These are phyloP conservation scores for Penicillium sp. DNA, from an alignment of 2,329 filamentous ascomycete genomes.

Conservation along the genomic window DNA sequence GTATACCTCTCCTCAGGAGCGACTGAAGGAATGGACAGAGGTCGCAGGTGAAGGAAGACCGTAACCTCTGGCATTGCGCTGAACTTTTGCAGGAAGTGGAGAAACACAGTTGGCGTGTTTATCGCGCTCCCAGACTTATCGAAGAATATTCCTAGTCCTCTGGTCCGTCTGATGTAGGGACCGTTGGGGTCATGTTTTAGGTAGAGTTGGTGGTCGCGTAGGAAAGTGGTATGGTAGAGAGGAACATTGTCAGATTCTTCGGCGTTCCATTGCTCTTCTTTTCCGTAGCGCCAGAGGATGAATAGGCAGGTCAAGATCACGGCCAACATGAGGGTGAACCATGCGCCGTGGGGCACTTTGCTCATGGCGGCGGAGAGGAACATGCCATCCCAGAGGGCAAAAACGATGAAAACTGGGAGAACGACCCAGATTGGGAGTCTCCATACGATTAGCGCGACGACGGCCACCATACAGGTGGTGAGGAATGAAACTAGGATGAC, in stretches of 20 bases:
- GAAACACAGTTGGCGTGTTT: conserved; percentile 65
- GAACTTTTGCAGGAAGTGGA: conserved; percentile 72
- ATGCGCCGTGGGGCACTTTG: conserved; percentile 74
- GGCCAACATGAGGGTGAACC: conserved; percentile 72
- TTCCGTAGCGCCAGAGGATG: conserved; percentile 75
- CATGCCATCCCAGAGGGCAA: conserved; percentile 66
- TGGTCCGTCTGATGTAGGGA: conserved; percentile 48
- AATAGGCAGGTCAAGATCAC: conserved; percentile 64
- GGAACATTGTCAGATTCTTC: conserved; percentile 62
- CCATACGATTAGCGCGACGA: conserved; percentile 74
- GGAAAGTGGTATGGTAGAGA: conserved; percentile 35
- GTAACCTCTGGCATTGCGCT: conserved; percentile 65
- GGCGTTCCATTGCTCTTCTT: conserved; percentile 73
- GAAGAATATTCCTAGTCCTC: conserved; percentile 71
- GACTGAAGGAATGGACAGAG: conserved; percentile 60
- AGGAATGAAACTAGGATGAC: conserved; percentile 80
- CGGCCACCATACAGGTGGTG: conserved; percentile 70
- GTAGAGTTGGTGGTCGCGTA: conserved; percentile 9
- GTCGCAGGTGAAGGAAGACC: conserved; percentile 73
- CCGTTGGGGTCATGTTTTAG: conserved; percentile 20
- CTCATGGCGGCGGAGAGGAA: conserved; percentile 69
- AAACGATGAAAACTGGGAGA: conserved; percentile 55
- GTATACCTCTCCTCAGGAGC: conserved; percentile 51
- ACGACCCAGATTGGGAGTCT: conserved; percentile 62
- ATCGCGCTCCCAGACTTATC: conserved; percentile 67